These are phyloP conservation scores for Quercus berberidifolia DNA, from an alignment of 306 rosid species.

Conservation along the genomic window DNA sequence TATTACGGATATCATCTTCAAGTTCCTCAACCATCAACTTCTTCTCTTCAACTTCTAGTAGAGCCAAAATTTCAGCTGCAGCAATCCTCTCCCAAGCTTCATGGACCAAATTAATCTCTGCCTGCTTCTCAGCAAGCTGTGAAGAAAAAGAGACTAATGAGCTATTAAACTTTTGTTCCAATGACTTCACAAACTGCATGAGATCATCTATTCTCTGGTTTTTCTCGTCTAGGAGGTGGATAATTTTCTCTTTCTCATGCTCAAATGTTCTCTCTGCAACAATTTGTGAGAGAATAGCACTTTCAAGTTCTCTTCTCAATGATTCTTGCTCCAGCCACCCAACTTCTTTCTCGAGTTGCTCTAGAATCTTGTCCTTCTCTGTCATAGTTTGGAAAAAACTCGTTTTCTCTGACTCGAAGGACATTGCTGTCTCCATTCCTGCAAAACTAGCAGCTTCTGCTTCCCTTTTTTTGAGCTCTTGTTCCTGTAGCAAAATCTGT, in stretches of 20 bases:
- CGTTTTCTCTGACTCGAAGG: slow-evolving; percentile 6
- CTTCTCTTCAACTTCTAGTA: slow-evolving; percentile 60
- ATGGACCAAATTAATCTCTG: slow-evolving; percentile 47
- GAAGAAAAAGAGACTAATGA: slow-evolving; percentile 46
- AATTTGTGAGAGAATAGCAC: slow-evolving; percentile 38
- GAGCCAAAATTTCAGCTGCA: slow-evolving; percentile 54
- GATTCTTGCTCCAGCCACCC: slow-evolving; percentile 50
- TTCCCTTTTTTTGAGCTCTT: slow-evolving; percentile 34
- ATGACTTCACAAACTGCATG: slow-evolving; percentile 38
- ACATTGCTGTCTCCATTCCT: slow-evolving; percentile 18
- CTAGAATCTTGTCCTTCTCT: slow-evolving; percentile 49
- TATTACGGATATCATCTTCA: slow-evolving; percentile 44
- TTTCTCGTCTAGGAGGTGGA: slow-evolving; percentile 29
- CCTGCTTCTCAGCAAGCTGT: slow-evolving; percentile 53
- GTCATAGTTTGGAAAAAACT: slow-evolving; percentile 27
- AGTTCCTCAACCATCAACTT: slow-evolving; percentile 60
- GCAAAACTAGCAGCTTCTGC: slow-evolving; percentile 29
- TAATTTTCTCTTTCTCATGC: slow-evolving; percentile 35
- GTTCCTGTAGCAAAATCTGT: slow-evolving; percentile 43
- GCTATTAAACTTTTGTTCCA: slow-evolving; percentile 46
- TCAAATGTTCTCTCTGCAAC: slow-evolving; percentile 34
- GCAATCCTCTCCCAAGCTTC: slow-evolving; percentile 58
- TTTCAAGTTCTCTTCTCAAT: slow-evolving; percentile 51
- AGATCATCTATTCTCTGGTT: slow-evolving; percentile 37
- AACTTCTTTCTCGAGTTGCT: slow-evolving; percentile 52